Percentiles rank a stretch among this genome's conserved stretches.
Conservation (phyloP, 805 yeast genomes). For the Metschnikowia kofuensis region DNA sequence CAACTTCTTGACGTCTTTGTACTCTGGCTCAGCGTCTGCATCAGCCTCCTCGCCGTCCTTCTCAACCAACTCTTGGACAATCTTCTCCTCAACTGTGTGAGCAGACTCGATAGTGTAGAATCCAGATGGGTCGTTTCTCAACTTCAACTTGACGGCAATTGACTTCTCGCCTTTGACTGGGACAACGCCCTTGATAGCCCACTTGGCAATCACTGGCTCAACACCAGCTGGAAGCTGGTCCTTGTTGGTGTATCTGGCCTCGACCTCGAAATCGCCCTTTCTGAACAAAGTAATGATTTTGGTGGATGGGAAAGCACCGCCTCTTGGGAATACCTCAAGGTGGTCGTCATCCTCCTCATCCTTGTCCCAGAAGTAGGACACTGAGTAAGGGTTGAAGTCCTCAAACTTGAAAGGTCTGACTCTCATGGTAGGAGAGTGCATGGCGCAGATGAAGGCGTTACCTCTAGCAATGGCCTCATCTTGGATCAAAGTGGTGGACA, state of each 20-base stretch:
- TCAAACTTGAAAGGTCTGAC: conserved; percentile 98
- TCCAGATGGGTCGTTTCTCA: conserved; percentile 97
- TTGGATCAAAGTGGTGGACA: conserved; percentile 95
- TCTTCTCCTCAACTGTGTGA: conserved; percentile 87
- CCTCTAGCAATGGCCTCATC: conserved; percentile 99
- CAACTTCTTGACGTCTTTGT: conserved; percentile 85
- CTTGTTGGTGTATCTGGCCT: conserved; percentile 80
- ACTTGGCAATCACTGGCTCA: conserved; percentile 66
- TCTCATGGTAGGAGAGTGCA: conserved; percentile 97
- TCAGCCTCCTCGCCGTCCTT: conserved; percentile 51
- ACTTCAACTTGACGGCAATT: conserved; percentile 85
- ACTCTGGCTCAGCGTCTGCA: conserved; percentile 77
- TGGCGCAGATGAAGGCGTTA: conserved; percentile 97
- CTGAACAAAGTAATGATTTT: conserved; percentile 93
- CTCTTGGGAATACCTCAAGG: conserved; percentile 95
- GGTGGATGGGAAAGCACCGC: conserved; percentile 90
- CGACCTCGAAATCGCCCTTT: conserved; percentile 80
- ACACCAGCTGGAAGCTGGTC: conserved; percentile 70
- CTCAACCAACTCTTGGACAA: conserved; percentile 85
- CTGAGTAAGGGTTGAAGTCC: conserved; percentile 88
- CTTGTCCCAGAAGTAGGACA: conserved; percentile 92
- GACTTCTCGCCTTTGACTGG: conserved; percentile 72
- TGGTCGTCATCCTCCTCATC: conserved; percentile 88
- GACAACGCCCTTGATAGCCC: conserved; percentile 84
- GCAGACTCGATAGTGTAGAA: conserved; percentile 92